Evolutionary conservation across 768 basidiomycete species (phyloP).

Genomic region (Lactifluus hygrophoroides): DNA sequence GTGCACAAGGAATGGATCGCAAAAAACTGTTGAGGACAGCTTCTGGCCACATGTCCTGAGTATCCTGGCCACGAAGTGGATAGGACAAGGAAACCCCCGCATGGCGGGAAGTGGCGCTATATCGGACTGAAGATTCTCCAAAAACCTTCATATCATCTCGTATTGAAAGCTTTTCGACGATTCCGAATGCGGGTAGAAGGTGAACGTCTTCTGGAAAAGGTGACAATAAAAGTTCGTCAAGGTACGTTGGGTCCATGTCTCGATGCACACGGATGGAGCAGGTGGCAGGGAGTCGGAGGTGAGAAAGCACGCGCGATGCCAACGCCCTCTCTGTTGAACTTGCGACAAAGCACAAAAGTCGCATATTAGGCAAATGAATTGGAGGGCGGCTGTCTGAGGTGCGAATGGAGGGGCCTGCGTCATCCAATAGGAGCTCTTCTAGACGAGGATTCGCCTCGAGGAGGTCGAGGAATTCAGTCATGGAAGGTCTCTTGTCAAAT

Average conservation of each 20-base stretch:
- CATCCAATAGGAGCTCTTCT: slow-evolving; percentile 20
- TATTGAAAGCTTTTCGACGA: slow-evolving; percentile 13
- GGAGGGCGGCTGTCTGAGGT: slow-evolving; percentile 6
- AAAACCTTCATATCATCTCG: slow-evolving; percentile 13
- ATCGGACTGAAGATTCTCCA: slow-evolving; percentile 15
- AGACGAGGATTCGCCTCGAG: slow-evolving; percentile 17
- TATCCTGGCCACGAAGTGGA: slow-evolving; percentile 6
- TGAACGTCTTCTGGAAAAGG: slow-evolving; percentile 15
- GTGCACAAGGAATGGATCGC: slow-evolving; percentile 11
- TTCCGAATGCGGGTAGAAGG: slow-evolving; percentile 3
- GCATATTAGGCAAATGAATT: slow-evolving; percentile 13
- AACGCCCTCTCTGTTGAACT: slow-evolving; percentile 13
- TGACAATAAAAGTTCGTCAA: slow-evolving; percentile 10
- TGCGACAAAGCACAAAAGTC: slow-evolving; percentile 14
- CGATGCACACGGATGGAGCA: slow-evolving; percentile 16
- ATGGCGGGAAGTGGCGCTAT: slow-evolving; percentile 16
- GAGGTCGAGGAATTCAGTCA: slow-evolving; percentile 20
- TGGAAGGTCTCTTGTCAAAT: slow-evolving; percentile 18
- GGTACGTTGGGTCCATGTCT: slow-evolving; percentile 19
- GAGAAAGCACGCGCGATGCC: slow-evolving; percentile 9
- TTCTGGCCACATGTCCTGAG: slow-evolving; percentile 12
- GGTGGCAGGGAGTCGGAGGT: slow-evolving; percentile 14
- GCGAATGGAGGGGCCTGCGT: slow-evolving; percentile 19
- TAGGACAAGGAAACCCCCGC: slow-evolving; percentile 18
- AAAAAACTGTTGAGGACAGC: slow-evolving; percentile 14